A percentile compares a stretch with the other conserved stretches of the same genome.
phyloP scores from a whole-genome alignment of 2,329 filamentous ascomycete species.

The Stemphylium lycopersici region DNA sequence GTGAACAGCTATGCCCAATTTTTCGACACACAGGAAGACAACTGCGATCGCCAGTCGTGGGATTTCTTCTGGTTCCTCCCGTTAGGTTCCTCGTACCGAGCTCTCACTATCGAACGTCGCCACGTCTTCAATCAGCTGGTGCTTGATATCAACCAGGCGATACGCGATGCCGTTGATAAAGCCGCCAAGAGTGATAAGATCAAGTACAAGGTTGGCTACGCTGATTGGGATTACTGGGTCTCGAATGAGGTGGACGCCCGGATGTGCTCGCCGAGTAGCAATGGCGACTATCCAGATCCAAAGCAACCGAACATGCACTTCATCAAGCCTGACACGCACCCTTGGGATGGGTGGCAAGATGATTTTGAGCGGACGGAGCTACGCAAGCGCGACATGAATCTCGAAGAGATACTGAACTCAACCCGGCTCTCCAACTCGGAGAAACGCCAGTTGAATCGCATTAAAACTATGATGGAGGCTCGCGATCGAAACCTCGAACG shows the following conservation, averaged over 20 bases:
- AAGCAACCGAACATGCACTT: conserved; percentile 9
- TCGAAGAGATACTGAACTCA: background rate
- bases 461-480: background rate
- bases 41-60: conserved; percentile 6
- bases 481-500: background rate
- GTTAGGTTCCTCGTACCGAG: conserved; percentile 1
- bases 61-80: conserved; percentile 4
- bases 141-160: conserved; percentile 3
- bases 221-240: conserved; percentile 8
- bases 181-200: background rate
- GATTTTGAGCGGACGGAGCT: background rate
- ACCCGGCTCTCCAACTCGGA: background rate
- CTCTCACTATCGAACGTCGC: conserved; percentile 2
- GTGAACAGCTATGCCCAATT: conserved; percentile 7
- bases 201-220: conserved; percentile 10
- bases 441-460: background rate
- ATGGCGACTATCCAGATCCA: conserved; percentile 6
- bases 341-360: background rate
- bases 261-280: conserved; percentile 10
- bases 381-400: conserved; percentile 1
- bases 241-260: background rate
- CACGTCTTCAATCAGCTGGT: conserved; percentile 7
- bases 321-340: conserved; percentile 10
- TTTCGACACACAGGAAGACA: background rate
- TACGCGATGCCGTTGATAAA: background rate